phyloP scores from a whole-genome alignment of 805 yeast genomes.

The Saccharomycopsis selenospora region DNA sequence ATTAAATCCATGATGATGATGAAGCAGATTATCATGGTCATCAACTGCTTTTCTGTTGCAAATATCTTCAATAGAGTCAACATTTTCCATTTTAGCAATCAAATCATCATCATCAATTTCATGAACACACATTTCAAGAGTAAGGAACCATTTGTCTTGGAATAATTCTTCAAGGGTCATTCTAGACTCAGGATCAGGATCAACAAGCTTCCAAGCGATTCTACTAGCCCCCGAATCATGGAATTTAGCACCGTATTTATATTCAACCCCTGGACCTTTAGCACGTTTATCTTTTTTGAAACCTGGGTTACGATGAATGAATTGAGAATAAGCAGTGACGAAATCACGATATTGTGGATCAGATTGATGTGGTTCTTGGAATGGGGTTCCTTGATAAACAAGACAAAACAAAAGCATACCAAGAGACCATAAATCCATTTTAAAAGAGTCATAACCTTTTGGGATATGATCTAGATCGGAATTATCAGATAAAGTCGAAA shows the following conservation, averaged over 20 bases:
- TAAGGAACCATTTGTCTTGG: slow-evolving; percentile 54
- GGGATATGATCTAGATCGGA: no score
- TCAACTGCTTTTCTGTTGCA: no score
- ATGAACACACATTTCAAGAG: slow-evolving; percentile 50
- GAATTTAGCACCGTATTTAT: slow-evolving; percentile 56
- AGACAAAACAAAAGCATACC: slow-evolving; percentile 60
- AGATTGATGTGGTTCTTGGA: slow-evolving; percentile 37
- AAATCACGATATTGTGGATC: slow-evolving; percentile 52
- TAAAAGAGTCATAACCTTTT: slow-evolving; percentile 49
- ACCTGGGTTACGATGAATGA: slow-evolving; percentile 34
- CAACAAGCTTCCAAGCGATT: slow-evolving; percentile 64
- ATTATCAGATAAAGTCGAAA: no score
- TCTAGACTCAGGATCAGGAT: slow-evolving; percentile 48
- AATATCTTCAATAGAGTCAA: not conserved
- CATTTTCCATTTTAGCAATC: not conserved
- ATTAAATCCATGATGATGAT: no score
- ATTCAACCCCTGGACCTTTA: slow-evolving; percentile 64
- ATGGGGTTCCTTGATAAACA: slow-evolving; percentile 52
- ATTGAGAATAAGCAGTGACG: slow-evolving; percentile 38
- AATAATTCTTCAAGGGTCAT: slow-evolving; percentile 47
- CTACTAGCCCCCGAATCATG: slow-evolving; percentile 54
- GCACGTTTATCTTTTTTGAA: slow-evolving; percentile 41
- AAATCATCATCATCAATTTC: slow-evolving; percentile 29
- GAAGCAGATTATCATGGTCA: no score
- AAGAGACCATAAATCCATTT: slow-evolving; percentile 64